Conservation (phyloP, 2,329 filamentous ascomycete genomes). For the Nannizziopsis barbatae region DNA sequence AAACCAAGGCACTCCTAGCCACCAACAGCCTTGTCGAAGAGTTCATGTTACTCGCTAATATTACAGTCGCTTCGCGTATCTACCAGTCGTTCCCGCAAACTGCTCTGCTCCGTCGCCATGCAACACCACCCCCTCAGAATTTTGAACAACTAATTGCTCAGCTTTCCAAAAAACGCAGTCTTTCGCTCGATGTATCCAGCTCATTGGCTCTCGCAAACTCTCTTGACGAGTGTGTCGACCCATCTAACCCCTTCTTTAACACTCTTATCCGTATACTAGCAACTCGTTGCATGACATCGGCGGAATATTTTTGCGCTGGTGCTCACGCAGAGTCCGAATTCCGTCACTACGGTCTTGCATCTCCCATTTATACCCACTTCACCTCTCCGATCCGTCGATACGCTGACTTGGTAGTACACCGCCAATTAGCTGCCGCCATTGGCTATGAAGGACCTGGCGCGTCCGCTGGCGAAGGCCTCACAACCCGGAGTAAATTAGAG, state of each 20-base stretch:
- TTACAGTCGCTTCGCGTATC: conserved; percentile 80
- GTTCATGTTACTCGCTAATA: conserved; percentile 98
- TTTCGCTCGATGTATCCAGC: conserved; percentile 72
- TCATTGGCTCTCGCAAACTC: conserved; percentile 91
- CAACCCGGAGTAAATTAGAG: conserved; percentile 74
- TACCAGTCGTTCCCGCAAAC: conserved; percentile 90
- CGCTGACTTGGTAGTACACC: conserved; percentile 87
- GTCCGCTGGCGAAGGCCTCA: conserved; percentile 66
- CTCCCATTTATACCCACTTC: conserved; percentile 97
- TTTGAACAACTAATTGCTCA: conserved; percentile 91
- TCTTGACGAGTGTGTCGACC: conserved; percentile 71
- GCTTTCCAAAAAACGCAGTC: conserved; percentile 70
- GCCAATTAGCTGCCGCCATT: conserved; percentile 90
- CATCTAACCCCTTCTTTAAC: conserved; percentile 88
- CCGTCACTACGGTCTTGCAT: conserved; percentile 90
- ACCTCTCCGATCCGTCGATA: conserved; percentile 95
- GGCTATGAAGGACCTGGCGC: conserved; percentile 58
- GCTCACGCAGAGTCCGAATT: conserved; percentile 90
- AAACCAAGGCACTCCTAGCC: conserved; percentile 86
- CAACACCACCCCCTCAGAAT: conserved; percentile 83
- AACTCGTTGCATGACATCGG: conserved; percentile 97
- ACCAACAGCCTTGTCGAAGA: conserved; percentile 98
- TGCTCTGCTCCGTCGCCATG: conserved; percentile 84
- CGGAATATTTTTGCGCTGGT: conserved; percentile 94
- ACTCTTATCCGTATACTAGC: conserved; percentile 95